Percentiles rank a stretch among this genome's conserved stretches.
Conservation (phyloP, 148 eudicot species). For the Euryodendron excelsum region DNA sequence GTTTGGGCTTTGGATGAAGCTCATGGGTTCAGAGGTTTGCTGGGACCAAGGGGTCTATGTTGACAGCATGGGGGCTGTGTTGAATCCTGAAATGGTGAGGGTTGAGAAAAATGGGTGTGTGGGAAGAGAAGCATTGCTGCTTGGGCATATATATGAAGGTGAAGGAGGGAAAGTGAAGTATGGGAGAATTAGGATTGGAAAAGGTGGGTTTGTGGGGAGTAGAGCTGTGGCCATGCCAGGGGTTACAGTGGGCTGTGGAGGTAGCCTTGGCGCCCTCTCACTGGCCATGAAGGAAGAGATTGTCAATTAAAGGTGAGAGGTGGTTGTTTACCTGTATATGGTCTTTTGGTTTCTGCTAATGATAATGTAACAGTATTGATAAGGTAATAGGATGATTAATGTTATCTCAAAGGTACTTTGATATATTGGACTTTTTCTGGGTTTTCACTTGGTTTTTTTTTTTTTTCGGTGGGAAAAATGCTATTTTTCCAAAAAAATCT, state of each 20-base stretch:
- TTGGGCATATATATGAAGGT: conserved; percentile 53
- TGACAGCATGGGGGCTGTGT: conserved; percentile 36
- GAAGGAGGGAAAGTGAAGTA: conserved; percentile 48
- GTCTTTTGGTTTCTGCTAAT: too few relatives aligned
- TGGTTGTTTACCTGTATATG: too few relatives aligned
- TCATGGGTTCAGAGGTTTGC: conserved; percentile 37
- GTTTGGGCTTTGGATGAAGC: conserved; percentile 39
- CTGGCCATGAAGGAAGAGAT: conserved; percentile 45
- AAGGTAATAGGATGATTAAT: too few relatives aligned
- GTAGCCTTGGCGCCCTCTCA: conserved; percentile 36
- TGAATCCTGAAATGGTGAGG: conserved; percentile 48
- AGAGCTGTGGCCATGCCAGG: conserved; percentile 50
- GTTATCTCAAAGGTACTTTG: too few relatives aligned
- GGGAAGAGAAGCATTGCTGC: conserved; percentile 36
- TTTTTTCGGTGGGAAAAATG: too few relatives aligned
- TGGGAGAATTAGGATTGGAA: conserved; percentile 30
- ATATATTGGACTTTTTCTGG: too few relatives aligned
- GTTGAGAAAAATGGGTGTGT: conserved; percentile 33
- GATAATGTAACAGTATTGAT: too few relatives aligned
- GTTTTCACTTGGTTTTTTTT: too few relatives aligned
- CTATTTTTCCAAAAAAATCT: too few relatives aligned
- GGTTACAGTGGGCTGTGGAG: conserved; percentile 31
- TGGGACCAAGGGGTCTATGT: conserved; percentile 33
- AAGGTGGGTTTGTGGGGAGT: conserved; percentile 48
- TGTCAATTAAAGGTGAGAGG: conserved; percentile 6